Base-by-base conservation (phyloP, 768 basidiomycete species). In the Phylloporus arenicola region DNA sequence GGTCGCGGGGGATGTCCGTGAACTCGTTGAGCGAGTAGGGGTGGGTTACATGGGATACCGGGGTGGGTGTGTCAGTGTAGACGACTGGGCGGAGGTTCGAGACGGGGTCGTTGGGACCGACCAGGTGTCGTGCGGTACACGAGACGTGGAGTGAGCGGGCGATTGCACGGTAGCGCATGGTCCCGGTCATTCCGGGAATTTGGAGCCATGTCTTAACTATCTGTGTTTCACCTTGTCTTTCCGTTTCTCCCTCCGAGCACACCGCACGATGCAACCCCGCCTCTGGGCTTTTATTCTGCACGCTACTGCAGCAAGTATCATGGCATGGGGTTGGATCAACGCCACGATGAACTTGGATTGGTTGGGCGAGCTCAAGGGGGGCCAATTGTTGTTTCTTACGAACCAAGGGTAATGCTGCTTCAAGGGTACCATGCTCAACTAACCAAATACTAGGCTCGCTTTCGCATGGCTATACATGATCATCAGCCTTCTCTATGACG, bases 11-110 rank as follows among this genome's bases (percentile, higher is more conserved):
- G 57, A 57, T 37, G 63, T 61, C 34, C 59, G 64, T 33, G 68
- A 92, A 92, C 64, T 92, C 89, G 50, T 72, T 64, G 50, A 90
- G 79, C 13, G 89, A 90, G 70, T 91, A 92, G 3, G 88, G 89
- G 63, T 90, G 87, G 39, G 58, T 51, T 51, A 55, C 51, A 17
- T 54, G 54, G 44, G 67, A 62, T 51, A 34, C 35, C 38, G 37
- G 27, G 59, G 45, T 60, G 10, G 73, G 72, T 10, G 71, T 70
- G 59, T 83, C 79, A 58, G 84, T 82, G 70, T 92, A 91, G 38
- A 91, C 72, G 49, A 88, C 75, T 4, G 89, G 87, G 2, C 90
- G 82, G 52, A 92, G 72, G 71, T 92, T 80, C 10, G 89, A 90
- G 44, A 88, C 61, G 9, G 87, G 84, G 62, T 92, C 79, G 27